Conservation (phyloP, 1,284 basidiomycete genomes). For the Dichomitus squalens region DNA sequence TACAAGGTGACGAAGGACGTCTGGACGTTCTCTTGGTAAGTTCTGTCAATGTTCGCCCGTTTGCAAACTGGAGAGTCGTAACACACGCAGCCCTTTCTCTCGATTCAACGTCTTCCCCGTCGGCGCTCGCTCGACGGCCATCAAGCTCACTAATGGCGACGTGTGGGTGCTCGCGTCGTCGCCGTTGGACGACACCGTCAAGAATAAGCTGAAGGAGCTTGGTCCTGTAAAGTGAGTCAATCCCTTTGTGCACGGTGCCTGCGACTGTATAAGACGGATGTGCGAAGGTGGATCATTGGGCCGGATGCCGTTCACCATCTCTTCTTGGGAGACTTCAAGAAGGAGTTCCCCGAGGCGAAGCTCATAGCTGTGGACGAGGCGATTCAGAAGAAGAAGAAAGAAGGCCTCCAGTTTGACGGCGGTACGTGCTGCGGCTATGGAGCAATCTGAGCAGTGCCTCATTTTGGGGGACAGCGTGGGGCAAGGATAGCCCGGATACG, state of each 20-base stretch:
- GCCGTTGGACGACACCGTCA: conserved; percentile 75
- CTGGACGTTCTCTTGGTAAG: conserved; percentile 75
- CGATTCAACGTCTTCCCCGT: conserved; percentile 72
- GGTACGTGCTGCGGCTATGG: conserved; percentile 38
- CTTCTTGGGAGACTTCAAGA: conserved; percentile 72
- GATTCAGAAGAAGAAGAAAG: conserved; percentile 43
- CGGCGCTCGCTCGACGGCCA: conserved; percentile 83
- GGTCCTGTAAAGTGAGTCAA: conserved; percentile 44
- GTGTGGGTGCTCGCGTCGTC: conserved; percentile 90
- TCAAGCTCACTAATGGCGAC: conserved; percentile 70
- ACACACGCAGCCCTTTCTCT: conserved; percentile 57
- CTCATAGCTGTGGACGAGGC: conserved; percentile 67
- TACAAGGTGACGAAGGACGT: conserved; percentile 58
- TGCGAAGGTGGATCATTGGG: conserved; percentile 63
- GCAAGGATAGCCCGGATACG: conserved; percentile 37
- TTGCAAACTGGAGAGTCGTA: neutral
- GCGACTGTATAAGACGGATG: neutral
- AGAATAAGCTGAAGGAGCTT: conserved; percentile 68
- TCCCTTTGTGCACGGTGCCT: no score
- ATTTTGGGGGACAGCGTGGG: conserved; percentile 19
- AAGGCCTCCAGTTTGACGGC: conserved; percentile 55
- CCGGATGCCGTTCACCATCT: conserved; percentile 69
- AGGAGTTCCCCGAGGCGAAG: conserved; percentile 78
- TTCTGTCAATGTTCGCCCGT: neutral
- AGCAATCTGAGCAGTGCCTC: neutral